Evolutionary conservation across 768 basidiomycete species (phyloP).

Genomic region (Polyporus arcularius): DNA sequence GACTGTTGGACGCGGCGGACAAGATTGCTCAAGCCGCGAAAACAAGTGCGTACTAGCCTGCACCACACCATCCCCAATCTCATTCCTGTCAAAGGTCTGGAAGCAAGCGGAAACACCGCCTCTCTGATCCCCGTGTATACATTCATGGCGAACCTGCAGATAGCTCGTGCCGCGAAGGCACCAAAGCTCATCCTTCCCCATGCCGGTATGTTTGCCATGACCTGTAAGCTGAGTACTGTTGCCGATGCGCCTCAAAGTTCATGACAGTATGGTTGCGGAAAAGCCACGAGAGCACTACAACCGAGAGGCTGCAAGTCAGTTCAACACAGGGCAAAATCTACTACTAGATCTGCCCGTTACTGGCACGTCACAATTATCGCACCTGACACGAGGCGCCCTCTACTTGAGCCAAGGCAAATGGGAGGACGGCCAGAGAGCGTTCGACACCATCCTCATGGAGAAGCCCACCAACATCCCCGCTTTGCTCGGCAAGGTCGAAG

Average conservation of each 20-base stretch:
- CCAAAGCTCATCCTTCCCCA: constrained; percentile 76
- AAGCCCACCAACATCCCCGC: constrained; percentile 89
- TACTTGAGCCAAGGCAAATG: constrained; percentile 78
- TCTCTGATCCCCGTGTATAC: constrained; percentile 75
- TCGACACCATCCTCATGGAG: constrained; percentile 74
- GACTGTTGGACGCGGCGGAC: constrained; percentile 74
- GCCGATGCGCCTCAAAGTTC: constrained; percentile 43
- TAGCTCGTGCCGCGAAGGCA: constrained; percentile 77
- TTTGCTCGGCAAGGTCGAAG: constrained; percentile 75
- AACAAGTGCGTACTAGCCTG: constrained; percentile 48
- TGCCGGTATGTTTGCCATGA: constrained; percentile 60
- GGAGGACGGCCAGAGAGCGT: constrained; percentile 80
- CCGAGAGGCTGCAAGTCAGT: constrained; percentile 64
- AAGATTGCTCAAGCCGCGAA: constrained; percentile 68
- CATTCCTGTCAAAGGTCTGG: constrained; percentile 44
- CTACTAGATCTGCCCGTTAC: constrained; percentile 38
- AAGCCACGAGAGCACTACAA: constrained; percentile 70
- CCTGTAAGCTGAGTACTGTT: not conserved
- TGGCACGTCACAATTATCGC: not conserved
- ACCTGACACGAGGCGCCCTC: constrained; percentile 61
- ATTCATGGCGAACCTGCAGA: constrained; percentile 82
- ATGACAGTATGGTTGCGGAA: constrained; percentile 60
- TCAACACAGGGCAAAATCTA: constrained; percentile 60
- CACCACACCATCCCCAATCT: not conserved
- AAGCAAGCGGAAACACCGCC: constrained; percentile 44